Evolutionary conservation across 140 eudicot genomes (phyloP), one percentile per base, ranked within the genome.

Genomic region (Stevia rebaudiana): DNA sequence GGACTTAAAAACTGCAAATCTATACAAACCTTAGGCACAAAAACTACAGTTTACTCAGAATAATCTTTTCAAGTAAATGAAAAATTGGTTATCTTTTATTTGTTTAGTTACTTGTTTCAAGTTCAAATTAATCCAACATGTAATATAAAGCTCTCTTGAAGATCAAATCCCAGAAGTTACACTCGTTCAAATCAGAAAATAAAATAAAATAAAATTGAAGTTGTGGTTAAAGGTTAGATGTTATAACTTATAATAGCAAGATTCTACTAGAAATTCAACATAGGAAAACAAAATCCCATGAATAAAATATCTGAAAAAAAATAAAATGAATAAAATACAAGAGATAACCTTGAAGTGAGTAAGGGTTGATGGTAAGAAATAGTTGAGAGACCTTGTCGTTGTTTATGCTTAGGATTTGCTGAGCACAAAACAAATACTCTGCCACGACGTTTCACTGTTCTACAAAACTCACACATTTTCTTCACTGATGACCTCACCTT

Each of bases 401-500:
- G 96, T 73, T 91, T 91, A 81, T 91, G 98, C 89, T 91, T 91
- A 73, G 96, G 95, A 72, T 91, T 87, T 7, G 87, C 95, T 0
- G 95, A 39, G 74, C 98, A 91, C 25, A 81, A 16, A 13, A 91
- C 84, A 69, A 84, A 91, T 18, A 91, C 96, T 31, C 92, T 84
- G 43, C 98, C 98, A 49, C 92, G 89, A 33, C 96, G 88, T 63
- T 91, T 91, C 63, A 91, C 84, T 42, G 88, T 87, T 72, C 77
- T 83, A 52, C 98, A 91, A 50, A 74, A 91, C 70, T 87, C 98
- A 57, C 98, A 91, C 96, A 91, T 78, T 77, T 85, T 91, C 87
- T 84, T 91, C 73, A 91, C 96, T 13, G 98, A 87, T 1, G 98
- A 87, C 42, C 98, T 70, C 28, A 91, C 96, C 98, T 87, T 91